Percentiles rank a stretch among this genome's conserved stretches.
Evolutionary conservation across 371 early-diverging fungal species (phyloP).

Genomic region (Blakeslea trispora): DNA sequence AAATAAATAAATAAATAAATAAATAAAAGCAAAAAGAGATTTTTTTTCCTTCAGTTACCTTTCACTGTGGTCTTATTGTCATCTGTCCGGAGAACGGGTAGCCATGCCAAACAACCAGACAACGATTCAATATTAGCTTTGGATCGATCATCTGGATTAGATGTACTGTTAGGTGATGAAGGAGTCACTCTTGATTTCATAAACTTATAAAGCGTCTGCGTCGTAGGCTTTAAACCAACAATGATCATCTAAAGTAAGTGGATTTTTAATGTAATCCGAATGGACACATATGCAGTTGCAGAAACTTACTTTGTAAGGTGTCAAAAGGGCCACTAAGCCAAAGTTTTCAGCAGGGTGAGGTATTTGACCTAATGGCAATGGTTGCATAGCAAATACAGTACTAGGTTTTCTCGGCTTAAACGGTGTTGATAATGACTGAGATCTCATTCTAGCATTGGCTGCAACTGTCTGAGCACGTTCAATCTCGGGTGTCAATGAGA

Average conservation of each 20-base stretch:
- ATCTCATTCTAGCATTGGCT: slow-evolving; percentile 11
- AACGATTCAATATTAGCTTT: slow-evolving; percentile 39
- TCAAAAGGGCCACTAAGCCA: slow-evolving; percentile 72
- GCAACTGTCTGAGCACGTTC: slow-evolving; percentile 21
- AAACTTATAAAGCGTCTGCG: slow-evolving; percentile 70
- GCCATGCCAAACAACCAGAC: slow-evolving; percentile 66
- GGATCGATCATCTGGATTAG: slow-evolving; percentile 12
- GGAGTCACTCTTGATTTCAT: slow-evolving; percentile 48
- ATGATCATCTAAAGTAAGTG: slow-evolving; percentile 74
- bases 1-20: no score
- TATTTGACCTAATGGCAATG: slow-evolving; percentile 64
- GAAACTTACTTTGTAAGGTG: slow-evolving; percentile 67
- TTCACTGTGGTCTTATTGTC: slow-evolving; percentile 3
- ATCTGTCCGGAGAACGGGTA: slow-evolving; percentile 54
- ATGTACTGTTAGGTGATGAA: slow-evolving; percentile 2
- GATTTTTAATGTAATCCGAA: no score
- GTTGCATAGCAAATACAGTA: slow-evolving; percentile 72
- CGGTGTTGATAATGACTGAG: slow-evolving; percentile 9
- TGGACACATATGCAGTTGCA: no score
- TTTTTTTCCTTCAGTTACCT: no score
- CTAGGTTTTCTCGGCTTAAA: slow-evolving; percentile 46
- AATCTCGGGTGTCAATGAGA: slow-evolving; percentile 36
- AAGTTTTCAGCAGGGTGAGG: slow-evolving; percentile 67
- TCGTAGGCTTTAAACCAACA: slow-evolving; percentile 73
- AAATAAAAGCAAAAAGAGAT: no score